Percentiles rank a stretch among this genome's conserved stretches.
These are phyloP conservation scores for Melaleuca quinquenervia DNA, from an alignment of 345 rosid species.

Conservation along the genomic window DNA sequence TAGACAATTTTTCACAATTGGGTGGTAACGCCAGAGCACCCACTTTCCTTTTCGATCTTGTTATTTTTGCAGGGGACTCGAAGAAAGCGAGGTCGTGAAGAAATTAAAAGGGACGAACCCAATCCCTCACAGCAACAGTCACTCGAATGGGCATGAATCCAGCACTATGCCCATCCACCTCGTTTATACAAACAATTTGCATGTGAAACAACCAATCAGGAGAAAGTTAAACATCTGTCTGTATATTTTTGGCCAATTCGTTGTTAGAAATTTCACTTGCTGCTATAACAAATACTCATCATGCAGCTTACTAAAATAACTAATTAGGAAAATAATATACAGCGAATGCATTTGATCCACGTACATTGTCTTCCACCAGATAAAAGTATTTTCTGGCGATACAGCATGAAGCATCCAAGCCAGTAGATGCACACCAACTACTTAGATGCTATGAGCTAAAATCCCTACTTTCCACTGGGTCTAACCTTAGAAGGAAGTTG, in stretches of 20 bases:
- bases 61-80: background rate
- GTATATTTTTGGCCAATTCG: background rate
- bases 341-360: background rate
- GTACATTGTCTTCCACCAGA: background rate
- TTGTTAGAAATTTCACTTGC: background rate
- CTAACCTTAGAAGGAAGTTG: background rate
- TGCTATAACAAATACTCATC: background rate
- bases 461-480: background rate
- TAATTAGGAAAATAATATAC: background rate
- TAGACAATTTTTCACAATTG: background rate
- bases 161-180: background rate
- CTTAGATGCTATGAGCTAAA: background rate
- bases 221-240: background rate
- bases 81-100: background rate
- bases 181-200: background rate
- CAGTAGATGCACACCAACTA: background rate
- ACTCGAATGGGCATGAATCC: background rate
- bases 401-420: background rate
- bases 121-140: background rate
- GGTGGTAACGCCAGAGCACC: background rate
- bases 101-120: background rate
- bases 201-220: background rate
- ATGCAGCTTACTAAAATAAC: background rate
- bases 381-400: background rate
- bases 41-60: background rate